Conservation (phyloP, 352 stramenopile genomes). For the Hyaloperonospora brassicae region DNA sequence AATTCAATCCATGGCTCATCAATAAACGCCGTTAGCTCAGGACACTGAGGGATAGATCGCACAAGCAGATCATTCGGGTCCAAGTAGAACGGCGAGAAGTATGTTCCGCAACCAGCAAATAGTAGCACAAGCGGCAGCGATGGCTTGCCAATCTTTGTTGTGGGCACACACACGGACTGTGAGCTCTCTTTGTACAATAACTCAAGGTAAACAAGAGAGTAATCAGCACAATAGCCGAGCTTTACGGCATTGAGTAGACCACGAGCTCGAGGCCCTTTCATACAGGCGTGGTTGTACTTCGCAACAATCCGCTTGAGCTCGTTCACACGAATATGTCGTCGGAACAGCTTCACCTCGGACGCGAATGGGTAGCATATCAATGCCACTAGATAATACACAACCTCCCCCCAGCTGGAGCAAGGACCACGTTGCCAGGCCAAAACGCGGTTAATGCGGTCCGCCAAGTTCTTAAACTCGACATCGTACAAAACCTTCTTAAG, state of each 20-base stretch:
- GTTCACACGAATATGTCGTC: conserved; percentile 67
- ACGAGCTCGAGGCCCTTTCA: conserved; percentile 62
- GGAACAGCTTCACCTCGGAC: conserved; percentile 56
- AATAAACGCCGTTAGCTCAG: conserved; percentile 77
- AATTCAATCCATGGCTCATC: conserved; percentile 82
- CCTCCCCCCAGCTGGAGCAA: conserved; percentile 47
- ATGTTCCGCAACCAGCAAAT: conserved; percentile 71
- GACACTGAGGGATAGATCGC: conserved; percentile 66
- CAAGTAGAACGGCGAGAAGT: conserved; percentile 71
- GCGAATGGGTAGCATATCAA: conserved; percentile 64
- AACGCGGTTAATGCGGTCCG: conserved; percentile 55
- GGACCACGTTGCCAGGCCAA: conserved; percentile 43
- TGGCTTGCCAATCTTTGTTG: conserved; percentile 63
- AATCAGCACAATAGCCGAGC: conserved; percentile 68
- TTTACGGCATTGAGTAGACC: conserved; percentile 72
- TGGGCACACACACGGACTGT: conserved; percentile 60
- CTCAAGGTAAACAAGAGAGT: conserved; percentile 75
- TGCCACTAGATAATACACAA: conserved; percentile 51
- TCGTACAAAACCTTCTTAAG: conserved; percentile 64
- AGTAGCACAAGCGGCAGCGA: conserved; percentile 63
- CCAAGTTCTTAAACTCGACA: conserved; percentile 53
- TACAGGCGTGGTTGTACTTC: conserved; percentile 78
- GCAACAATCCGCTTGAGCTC: conserved; percentile 62
- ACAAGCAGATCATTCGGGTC: conserved; percentile 77
- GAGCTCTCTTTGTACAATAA: conserved; percentile 69